Evolutionary conservation across 371 early-diverging fungal species (phyloP).

Genomic region (Apophysomyces trapeziformis): DNA sequence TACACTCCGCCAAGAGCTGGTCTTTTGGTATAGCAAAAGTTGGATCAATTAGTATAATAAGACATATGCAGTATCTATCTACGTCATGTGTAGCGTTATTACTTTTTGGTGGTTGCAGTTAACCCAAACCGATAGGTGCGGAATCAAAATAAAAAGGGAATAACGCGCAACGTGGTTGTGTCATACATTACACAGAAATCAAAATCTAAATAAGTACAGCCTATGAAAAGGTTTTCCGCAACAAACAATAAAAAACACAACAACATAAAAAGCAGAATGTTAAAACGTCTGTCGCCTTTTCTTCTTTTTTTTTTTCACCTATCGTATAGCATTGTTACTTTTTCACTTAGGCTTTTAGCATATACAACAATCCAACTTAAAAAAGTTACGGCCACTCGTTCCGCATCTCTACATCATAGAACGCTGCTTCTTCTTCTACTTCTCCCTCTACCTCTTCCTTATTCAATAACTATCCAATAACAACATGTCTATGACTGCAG

Average conservation of each 20-base stretch:
- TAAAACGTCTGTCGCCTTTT: background rate
- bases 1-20: too few relatives aligned
- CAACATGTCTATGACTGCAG: conserved; percentile 3
- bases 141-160: conserved; percentile 5
- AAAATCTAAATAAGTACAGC: background rate
- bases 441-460: background rate
- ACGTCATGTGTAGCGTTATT: too few relatives aligned
- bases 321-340: background rate
- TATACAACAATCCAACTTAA: background rate
- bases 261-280: background rate
- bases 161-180: conserved; percentile 11
- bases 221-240: conserved; percentile 12
- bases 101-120: too few relatives aligned
- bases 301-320: background rate
- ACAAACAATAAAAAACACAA: conserved; percentile 10
- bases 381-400: background rate
- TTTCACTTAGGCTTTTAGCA: background rate
- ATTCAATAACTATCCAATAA: background rate
- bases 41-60: too few relatives aligned
- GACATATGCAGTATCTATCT: too few relatives aligned
- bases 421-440: background rate
- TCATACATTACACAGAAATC: conserved; percentile 5
- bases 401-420: background rate
- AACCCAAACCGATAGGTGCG: background rate
- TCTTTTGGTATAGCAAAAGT: too few relatives aligned